phyloP scores from a whole-genome alignment of 331 rosid species.

The Pyrus hybrid region DNA sequence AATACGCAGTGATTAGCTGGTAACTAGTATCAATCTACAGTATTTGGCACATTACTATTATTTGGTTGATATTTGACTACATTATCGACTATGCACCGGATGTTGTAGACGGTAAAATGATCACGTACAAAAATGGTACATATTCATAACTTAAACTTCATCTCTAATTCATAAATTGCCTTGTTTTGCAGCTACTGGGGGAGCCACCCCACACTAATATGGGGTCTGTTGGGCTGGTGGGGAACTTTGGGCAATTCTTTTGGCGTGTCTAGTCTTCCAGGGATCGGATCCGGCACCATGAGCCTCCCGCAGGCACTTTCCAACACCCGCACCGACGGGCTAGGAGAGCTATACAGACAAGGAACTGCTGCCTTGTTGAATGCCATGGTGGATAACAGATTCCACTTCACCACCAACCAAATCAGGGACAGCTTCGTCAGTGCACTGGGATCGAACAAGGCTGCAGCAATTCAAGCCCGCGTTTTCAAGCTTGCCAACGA shows the following conservation, averaged over 20 bases:
- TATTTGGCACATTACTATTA: neutral
- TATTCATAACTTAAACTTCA: neutral
- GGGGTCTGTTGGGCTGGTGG: constrained; percentile 94
- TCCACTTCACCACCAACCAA: constrained; percentile 65
- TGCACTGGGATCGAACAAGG: constrained; percentile 64
- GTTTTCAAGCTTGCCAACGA: constrained; percentile 84
- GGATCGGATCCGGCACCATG: constrained; percentile 39
- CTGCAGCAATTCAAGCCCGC: constrained; percentile 65
- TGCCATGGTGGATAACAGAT: constrained; percentile 66
- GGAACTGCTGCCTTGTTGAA: constrained; percentile 84
- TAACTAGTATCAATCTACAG: neutral
- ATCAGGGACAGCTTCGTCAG: constrained; percentile 57
- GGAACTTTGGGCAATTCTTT: constrained; percentile 67
- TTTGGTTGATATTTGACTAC: neutral
- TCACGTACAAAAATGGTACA: neutral
- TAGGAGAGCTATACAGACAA: constrained; percentile 73
- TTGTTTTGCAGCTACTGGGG: constrained; percentile 69
- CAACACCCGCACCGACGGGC: constrained; percentile 71
- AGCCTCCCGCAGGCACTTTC: constrained; percentile 66
- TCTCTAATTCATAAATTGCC: neutral
- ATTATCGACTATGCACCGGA: neutral
- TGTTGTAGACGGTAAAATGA: neutral
- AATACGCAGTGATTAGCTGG: neutral
- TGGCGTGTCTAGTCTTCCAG: constrained; percentile 48
- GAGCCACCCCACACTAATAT: constrained; percentile 69